Conservation (phyloP, 208 protist genomes). For the Trypanosomatidae sp. region DNA sequence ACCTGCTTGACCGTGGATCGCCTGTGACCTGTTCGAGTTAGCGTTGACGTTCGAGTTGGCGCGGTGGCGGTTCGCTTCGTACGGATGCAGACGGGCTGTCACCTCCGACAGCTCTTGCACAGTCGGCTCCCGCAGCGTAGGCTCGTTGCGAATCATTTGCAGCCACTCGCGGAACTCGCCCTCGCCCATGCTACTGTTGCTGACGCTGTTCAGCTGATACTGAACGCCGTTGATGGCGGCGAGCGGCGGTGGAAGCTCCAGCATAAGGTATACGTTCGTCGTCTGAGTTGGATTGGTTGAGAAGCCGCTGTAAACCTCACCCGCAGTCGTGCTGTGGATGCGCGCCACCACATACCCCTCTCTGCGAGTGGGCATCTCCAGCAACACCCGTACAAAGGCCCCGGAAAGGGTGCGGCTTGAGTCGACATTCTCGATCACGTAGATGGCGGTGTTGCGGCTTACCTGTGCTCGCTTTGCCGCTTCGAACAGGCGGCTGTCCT, state of each 20-base stretch:
- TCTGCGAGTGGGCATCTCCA: constrained; percentile 47
- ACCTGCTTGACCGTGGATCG: background rate
- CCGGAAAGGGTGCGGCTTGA: constrained; percentile 36
- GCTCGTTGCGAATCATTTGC: constrained; percentile 33
- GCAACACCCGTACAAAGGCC: constrained; percentile 72
- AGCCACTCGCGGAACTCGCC: constrained; percentile 73
- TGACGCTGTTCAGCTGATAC: constrained; percentile 85
- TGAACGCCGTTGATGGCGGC: constrained; percentile 64
- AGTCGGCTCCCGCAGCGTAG: constrained; percentile 26
- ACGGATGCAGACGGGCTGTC: constrained; percentile 32
- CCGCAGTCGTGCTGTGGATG: constrained; percentile 39
- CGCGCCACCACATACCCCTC: constrained; percentile 80
- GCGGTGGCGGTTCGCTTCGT: constrained; percentile 19
- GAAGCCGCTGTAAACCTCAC: constrained; percentile 75
- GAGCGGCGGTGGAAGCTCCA: constrained; percentile 53
- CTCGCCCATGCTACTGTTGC: constrained; percentile 76
- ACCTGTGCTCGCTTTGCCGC: constrained; percentile 59
- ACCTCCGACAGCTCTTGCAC: constrained; percentile 31
- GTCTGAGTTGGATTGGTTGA: constrained; percentile 36
- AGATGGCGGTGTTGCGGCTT: constrained; percentile 68
- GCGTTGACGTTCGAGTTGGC: constrained; percentile 3
- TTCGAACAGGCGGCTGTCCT: constrained; percentile 55
- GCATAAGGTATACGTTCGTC: constrained; percentile 57
- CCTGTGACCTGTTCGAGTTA: background rate
- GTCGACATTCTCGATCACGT: constrained; percentile 43